Evolutionary conservation across 345 rosid species (phyloP), one percentile per base, ranked within the genome.

Genomic region (Salix exigua): DNA sequence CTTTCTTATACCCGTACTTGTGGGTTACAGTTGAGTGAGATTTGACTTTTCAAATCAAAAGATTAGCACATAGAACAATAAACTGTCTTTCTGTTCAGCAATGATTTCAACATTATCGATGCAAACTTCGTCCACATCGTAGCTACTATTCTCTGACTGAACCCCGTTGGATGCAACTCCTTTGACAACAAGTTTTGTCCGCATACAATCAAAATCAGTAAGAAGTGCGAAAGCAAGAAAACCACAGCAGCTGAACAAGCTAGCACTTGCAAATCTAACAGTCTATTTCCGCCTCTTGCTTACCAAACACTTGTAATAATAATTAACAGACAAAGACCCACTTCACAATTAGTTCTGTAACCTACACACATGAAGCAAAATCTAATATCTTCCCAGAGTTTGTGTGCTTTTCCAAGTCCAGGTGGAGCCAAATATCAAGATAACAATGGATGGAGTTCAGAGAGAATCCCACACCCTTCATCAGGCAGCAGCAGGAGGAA

Each of bases 371-470:
- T 80, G 82, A 80, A 71, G 72, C 77, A 71, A 21, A 70, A 80
- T 65, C 68, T 75, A 33, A n/a, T 51, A 64, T 80, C 79, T 38
- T 80, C 79, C 1, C 75, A 26, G 23, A 80, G 82, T 64, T 70
- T 80, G 31, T 75, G 78, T 13, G 12, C 73, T 28, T 58, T 80
- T 75, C 73, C 78, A 7, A 75, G 80, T 42, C 73, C 78, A 1
- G 77, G 51, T 40, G 68, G 40, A 23, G 80, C 78, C 25, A 83
- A 65, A 73, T 82, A 83, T 76, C 80, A 68, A 5, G 92, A 88
- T 1, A 75, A 77, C 68, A 93, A 86, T 77, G 94, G 97, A 10
- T 94, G 98, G 98, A 81, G 91, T 78, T 91, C 98, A 23, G 95
- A 94, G 87, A 80, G 98, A 75, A 88, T 91, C 28, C 91, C 98